These are phyloP conservation scores for Phialophora macrospora DNA, from an alignment of 2,329 filamentous ascomycete species.

Conservation along the genomic window DNA sequence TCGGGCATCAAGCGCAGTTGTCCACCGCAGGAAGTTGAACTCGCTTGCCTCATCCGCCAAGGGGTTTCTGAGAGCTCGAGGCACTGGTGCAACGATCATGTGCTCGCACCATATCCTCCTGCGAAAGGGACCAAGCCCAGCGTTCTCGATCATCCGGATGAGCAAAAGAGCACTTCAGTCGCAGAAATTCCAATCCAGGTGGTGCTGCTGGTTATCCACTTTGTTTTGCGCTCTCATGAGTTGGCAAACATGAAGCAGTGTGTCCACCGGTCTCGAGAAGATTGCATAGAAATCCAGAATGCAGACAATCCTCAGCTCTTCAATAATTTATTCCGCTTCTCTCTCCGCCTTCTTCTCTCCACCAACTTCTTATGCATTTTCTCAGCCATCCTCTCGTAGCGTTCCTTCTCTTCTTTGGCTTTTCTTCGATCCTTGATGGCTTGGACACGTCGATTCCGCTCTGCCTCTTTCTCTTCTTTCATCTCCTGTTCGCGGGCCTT, in stretches of 20 bases:
- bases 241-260: not conserved
- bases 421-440: constrained; percentile 82
- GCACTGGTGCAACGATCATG: not conserved
- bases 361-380: constrained; percentile 98
- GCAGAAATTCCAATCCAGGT: not conserved
- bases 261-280: not conserved
- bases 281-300: not conserved
- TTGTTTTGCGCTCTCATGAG: not conserved
- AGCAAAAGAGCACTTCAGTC: not conserved
- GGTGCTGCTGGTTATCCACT: not conserved
- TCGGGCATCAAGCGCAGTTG: not conserved
- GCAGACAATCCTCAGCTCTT: constrained; percentile 33
- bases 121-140: not conserved
- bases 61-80: not conserved
- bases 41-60: not conserved
- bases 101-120: not conserved
- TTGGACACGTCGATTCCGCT: constrained; percentile 76
- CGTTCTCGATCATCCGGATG: not conserved
- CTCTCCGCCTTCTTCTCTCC: constrained; percentile 88
- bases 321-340: constrained; percentile 73
- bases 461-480: constrained; percentile 93
- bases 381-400: constrained; percentile 91
- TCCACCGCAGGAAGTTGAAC: not conserved
- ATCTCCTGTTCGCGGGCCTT: constrained; percentile 95
- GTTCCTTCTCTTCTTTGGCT: constrained; percentile 88